Conservation (phyloP, 192 early-diverging fungal genomes). For the Backusella australiensis region DNA sequence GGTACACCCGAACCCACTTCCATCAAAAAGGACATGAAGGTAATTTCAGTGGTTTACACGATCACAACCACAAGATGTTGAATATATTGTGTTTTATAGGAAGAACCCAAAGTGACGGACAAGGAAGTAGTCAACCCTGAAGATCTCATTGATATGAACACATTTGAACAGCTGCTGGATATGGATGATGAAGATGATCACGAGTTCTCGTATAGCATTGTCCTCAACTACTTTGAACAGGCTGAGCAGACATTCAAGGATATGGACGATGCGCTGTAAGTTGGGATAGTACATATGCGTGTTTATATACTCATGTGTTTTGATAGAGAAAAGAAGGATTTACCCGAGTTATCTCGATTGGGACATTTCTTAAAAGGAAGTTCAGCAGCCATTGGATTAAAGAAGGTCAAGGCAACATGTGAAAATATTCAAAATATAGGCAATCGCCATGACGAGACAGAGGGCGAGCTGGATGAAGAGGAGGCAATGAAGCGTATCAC, state of each 20-base stretch:
- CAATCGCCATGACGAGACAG: constrained; percentile 55
- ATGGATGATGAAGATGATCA: constrained; percentile 92
- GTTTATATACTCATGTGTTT: neutral
- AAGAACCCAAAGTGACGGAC: constrained; percentile 1
- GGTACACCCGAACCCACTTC: constrained; percentile 5
- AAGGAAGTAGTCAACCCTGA: constrained; percentile 22
- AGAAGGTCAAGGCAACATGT: constrained; percentile 76
- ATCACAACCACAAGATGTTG: too few relatives aligned
- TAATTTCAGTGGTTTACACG: neutral
- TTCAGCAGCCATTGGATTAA: constrained; percentile 82
- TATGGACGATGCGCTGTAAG: constrained; percentile 73
- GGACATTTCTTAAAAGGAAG: constrained; percentile 94
- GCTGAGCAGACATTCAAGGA: constrained; percentile 73
- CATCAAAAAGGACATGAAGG: constrained; percentile 2
- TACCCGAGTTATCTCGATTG: constrained; percentile 67
- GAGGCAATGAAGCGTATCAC: constrained; percentile 59
- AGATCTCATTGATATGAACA: constrained; percentile 73
- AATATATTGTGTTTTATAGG: neutral
- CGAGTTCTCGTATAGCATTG: constrained; percentile 74
- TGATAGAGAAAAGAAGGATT: constrained; percentile 53
- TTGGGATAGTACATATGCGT: neutral
- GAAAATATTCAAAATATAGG: constrained; percentile 89
- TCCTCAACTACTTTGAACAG: constrained; percentile 83
- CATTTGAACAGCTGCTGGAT: constrained; percentile 87
- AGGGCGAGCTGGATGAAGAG: constrained; percentile 46